Base-by-base conservation (phyloP, 441 rosid genomes). In the Adansonia madagascariensis region DNA sequence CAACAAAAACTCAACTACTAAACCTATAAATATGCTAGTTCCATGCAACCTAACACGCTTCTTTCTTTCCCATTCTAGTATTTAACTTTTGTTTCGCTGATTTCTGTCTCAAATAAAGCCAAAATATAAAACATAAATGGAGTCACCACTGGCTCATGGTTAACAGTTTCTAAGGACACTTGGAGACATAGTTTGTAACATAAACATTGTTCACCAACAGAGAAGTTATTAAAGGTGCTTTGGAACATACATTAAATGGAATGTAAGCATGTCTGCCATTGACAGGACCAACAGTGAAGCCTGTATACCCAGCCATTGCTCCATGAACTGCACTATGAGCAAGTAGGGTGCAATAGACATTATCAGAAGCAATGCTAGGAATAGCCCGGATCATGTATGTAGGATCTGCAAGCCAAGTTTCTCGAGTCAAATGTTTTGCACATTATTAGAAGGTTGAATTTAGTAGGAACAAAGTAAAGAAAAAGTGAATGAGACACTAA, bases 361-460 rank as follows among this genome's bases (percentile, higher is more conserved):
- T 95, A 84, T 93, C 98, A 0, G 97, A 91, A 50, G 98, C 97
- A 57, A 85, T 91, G 81, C 92, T 82, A 72, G 93, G 98, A 74
- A 91, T 77, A 52, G 96, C 96, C 35, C 93, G 88, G 77, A 93
- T 89, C 98, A 93, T 93, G 83, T 91, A 93, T n/a, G 97, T 91
- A 24, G 98, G 95, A 84, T 93, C 98, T 92, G 87, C 81, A 79
- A 74, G 75, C 73, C 35, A 41, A 72, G 64, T 56, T 41, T 43
- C 9, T 52, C 35, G 66, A 77, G 55, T 67, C 72, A 79, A 44
- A 47, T 79, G 50, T 43, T 73, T 72, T 44, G 75, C 41, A 72
- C 39, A 60, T 10, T 52, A 64, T 68, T 14, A 27, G 57, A 59
- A 56, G 41, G 59, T 59, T 46, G 79, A 75, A 24, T 24, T 63